Conservation (phyloP, 1,139 yeast genomes). For the Nakaseomyces delphensis region DNA sequence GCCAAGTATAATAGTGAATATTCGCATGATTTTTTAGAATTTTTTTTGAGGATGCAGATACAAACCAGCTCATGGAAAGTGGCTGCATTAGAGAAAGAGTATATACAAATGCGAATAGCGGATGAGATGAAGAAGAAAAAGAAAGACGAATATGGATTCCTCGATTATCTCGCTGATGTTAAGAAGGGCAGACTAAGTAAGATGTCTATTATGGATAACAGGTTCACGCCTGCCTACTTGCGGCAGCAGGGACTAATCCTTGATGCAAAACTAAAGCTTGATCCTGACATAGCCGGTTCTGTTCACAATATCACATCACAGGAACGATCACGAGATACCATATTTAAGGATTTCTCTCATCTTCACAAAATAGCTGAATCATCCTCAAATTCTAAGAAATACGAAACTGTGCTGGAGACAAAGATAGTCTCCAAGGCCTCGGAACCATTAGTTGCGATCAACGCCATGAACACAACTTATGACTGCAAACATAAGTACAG, state of each 20-base stretch:
- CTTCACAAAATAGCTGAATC: slow-evolving; percentile 1
- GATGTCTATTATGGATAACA: slow-evolving; percentile 18
- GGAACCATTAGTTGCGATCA: not conserved
- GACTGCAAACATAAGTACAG: slow-evolving; percentile 5
- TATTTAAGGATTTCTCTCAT: not conserved
- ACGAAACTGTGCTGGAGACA: not conserved
- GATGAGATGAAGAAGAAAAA: slow-evolving; percentile 11
- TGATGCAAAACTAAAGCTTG: slow-evolving; percentile 3
- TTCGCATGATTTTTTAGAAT: slow-evolving; percentile 22
- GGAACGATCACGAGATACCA: not conserved
- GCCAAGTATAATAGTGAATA: slow-evolving; percentile 22
- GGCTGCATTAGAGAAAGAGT: slow-evolving; percentile 19
- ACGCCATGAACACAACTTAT: not conserved
- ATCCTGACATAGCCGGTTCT: not conserved
- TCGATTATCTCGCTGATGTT: slow-evolving; percentile 21
- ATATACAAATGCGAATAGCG: slow-evolving; percentile 15
- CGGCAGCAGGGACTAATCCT: not conserved
- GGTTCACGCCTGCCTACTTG: not conserved
- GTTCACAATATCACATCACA: slow-evolving; percentile 1
- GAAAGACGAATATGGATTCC: slow-evolving; percentile 15
- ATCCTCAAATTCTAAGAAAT: not conserved
- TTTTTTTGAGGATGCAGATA: slow-evolving; percentile 27
- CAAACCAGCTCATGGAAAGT: slow-evolving; percentile 22
- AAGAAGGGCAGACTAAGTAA: slow-evolving; percentile 17
- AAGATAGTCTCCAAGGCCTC: not conserved